phyloP scores from a whole-genome alignment of 2,329 filamentous ascomycete genomes.

The Aureobasidium sp. region DNA sequence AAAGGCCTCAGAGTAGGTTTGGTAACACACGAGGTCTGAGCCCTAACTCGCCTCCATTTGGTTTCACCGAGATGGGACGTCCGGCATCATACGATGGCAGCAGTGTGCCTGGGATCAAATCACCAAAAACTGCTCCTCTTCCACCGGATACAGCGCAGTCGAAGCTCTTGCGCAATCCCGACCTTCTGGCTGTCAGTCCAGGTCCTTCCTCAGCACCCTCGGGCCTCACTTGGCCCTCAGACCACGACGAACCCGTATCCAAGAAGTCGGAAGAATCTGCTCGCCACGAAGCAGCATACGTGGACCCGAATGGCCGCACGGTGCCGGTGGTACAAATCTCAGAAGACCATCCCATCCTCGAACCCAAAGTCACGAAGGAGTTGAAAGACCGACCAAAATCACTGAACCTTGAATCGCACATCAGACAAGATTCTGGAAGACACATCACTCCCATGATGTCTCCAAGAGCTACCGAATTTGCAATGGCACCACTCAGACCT shows the following conservation, averaged over 20 bases:
- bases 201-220: constrained; percentile 61
- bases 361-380: background rate
- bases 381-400: constrained; percentile 14
- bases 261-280: constrained; percentile 30
- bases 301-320: constrained; percentile 27
- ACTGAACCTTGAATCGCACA: constrained; percentile 11
- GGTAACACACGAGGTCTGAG: constrained; percentile 24
- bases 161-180: background rate
- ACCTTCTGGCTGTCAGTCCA: constrained; percentile 32
- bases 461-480: constrained; percentile 31
- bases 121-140: constrained; percentile 52
- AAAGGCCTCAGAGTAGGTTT: constrained; percentile 21
- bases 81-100: constrained; percentile 3
- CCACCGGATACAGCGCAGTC: constrained; percentile 28
- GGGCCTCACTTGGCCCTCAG: constrained; percentile 48
- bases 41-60: constrained; percentile 26
- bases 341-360: constrained; percentile 8
- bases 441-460: constrained; percentile 22
- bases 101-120: constrained; percentile 4
- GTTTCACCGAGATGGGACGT: constrained; percentile 24
- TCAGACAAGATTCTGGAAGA: constrained; percentile 10
- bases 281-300: constrained; percentile 46
- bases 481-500: constrained; percentile 27
- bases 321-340: constrained; percentile 24
- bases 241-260: constrained; percentile 13